A percentile compares a stretch with the other conserved stretches of the same genome.
Conservation (phyloP, 306 rosid species). For the Chamaecrista fasciculata region DNA sequence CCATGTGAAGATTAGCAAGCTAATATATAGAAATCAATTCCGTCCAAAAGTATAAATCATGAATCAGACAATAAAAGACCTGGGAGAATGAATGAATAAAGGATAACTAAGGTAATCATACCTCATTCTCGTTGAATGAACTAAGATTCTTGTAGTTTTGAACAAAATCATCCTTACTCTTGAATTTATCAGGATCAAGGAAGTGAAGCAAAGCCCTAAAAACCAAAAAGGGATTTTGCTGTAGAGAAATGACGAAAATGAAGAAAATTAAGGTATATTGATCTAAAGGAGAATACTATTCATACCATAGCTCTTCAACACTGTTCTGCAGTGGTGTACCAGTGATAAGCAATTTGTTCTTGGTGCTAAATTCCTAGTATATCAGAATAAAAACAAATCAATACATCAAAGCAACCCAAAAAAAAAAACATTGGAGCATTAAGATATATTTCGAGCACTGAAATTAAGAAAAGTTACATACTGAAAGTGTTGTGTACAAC, state of each 20-base stretch:
- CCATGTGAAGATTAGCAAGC: slow-evolving; percentile 99
- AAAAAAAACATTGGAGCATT: background rate
- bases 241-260: background rate
- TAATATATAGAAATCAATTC: slow-evolving; percentile 34
- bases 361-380: slow-evolving; percentile 95
- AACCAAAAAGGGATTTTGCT: slow-evolving; percentile 6
- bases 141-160: slow-evolving; percentile 97
- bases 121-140: slow-evolving; percentile 97
- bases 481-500: slow-evolving; percentile 87
- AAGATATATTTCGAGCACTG: slow-evolving; percentile 4
- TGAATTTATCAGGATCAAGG: slow-evolving; percentile 86
- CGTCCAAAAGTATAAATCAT: background rate
- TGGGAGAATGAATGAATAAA: background rate
- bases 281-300: slow-evolving; percentile 14
- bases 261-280: slow-evolving; percentile 10
- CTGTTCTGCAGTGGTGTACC: slow-evolving; percentile 98
- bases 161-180: slow-evolving; percentile 88
- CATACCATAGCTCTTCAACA: slow-evolving; percentile 97
- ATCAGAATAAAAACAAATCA: slow-evolving; percentile 15
- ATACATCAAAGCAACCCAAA: slow-evolving; percentile 10
- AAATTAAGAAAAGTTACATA: slow-evolving; percentile 43
- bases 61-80: background rate
- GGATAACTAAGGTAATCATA: slow-evolving; percentile 29
- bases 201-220: slow-evolving; percentile 97
- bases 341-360: slow-evolving; percentile 95